phyloP scores from a whole-genome alignment of 352 stramenopile species.

The Phytophthora boehmeriae region DNA sequence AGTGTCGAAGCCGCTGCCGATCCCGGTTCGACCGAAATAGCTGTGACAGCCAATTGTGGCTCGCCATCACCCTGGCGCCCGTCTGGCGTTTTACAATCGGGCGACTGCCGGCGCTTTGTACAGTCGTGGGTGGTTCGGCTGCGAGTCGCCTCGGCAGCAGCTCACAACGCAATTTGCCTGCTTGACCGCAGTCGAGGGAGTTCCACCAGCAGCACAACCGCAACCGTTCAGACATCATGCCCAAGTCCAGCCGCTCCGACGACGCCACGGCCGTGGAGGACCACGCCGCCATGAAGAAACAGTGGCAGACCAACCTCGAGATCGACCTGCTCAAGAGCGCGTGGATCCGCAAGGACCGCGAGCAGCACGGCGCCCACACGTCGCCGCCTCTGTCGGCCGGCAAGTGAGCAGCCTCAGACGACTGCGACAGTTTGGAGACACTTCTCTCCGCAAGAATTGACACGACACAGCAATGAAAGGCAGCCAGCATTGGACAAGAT shows the following conservation, averaged over 20 bases:
- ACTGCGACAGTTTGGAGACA: neutral
- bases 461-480: too few relatives aligned
- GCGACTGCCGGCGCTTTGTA: conserved; percentile 23
- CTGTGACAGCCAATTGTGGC: too few relatives aligned
- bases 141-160: conserved; percentile 13
- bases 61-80: too few relatives aligned
- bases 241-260: conserved; percentile 36
- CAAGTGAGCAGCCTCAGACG: conserved; percentile 25
- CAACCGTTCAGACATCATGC: conserved; percentile 31
- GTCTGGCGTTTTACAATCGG: neutral
- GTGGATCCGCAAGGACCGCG: conserved; percentile 65
- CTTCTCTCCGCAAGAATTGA: neutral
- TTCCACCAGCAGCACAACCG: conserved; percentile 1
- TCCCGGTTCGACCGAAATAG: neutral
- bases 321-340: conserved; percentile 68
- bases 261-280: conserved; percentile 33
- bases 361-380: conserved; percentile 42
- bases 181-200: neutral
- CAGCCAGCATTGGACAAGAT: too few relatives aligned
- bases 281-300: conserved; percentile 61
- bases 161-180: conserved; percentile 45
- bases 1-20: neutral
- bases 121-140: conserved; percentile 26
- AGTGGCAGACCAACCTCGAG: conserved; percentile 70
- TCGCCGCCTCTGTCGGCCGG: conserved; percentile 35